Evolutionary conservation across 2,329 filamentous ascomycete species (phyloP).

Genomic region (Aspergillus texensis): DNA sequence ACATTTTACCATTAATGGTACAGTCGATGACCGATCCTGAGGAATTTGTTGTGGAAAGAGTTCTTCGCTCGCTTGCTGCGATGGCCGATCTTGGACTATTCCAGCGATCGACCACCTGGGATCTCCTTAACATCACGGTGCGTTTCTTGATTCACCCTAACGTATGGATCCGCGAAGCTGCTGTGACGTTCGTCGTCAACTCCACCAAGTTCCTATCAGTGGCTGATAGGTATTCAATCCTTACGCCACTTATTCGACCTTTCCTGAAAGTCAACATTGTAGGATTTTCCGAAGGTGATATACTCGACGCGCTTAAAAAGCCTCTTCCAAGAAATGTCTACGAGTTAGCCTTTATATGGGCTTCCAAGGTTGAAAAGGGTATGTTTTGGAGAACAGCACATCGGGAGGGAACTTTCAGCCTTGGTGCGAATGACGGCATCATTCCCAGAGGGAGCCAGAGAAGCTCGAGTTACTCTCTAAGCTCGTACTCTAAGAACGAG

Average conservation of each 20-base stretch:
- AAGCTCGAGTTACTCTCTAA: slow-evolving; percentile 49
- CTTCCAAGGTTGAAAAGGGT: slow-evolving; percentile 75
- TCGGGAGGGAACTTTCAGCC: slow-evolving; percentile 70
- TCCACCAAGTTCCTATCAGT: slow-evolving; percentile 73
- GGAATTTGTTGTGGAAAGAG: slow-evolving; percentile 90
- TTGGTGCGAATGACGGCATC: slow-evolving; percentile 61
- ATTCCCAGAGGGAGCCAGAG: slow-evolving; percentile 60
- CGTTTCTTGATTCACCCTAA: slow-evolving; percentile 94
- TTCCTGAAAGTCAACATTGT: slow-evolving; percentile 77
- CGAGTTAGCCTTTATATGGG: slow-evolving; percentile 86
- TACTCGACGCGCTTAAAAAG: slow-evolving; percentile 81
- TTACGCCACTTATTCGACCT: slow-evolving; percentile 76
- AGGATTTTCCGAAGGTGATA: slow-evolving; percentile 68
- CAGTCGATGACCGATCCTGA: slow-evolving; percentile 92
- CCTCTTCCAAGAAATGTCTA: slow-evolving; percentile 79
- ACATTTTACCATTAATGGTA: slow-evolving; percentile 92
- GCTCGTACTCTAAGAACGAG: slow-evolving; percentile 73
- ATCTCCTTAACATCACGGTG: slow-evolving; percentile 79
- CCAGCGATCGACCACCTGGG: slow-evolving; percentile 81
- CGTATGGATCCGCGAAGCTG: slow-evolving; percentile 89
- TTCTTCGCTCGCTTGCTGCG: slow-evolving; percentile 81
- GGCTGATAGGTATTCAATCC: slow-evolving; percentile 81
- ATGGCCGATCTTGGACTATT: slow-evolving; percentile 88
- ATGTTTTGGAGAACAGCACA: slow-evolving; percentile 83
- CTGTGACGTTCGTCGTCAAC: slow-evolving; percentile 78